Evolutionary conservation across 345 rosid genomes (phyloP).

Genomic region (Heritiera littoralis): DNA sequence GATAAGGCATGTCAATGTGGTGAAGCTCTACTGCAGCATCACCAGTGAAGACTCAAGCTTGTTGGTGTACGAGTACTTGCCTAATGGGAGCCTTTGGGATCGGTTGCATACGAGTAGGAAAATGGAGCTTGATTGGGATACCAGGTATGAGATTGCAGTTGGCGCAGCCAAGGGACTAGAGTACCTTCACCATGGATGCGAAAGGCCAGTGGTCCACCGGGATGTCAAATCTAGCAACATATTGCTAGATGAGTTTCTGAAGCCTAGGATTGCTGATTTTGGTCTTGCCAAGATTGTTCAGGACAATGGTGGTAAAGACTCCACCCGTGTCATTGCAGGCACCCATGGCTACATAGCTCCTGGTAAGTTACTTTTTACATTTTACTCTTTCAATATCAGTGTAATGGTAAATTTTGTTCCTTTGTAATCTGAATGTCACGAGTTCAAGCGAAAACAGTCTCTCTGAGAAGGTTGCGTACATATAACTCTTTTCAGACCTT

Average conservation of each 20-base stretch:
- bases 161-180: constrained; percentile 89
- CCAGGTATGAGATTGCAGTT: constrained; percentile 73
- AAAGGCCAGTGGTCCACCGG: constrained; percentile 71
- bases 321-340: constrained; percentile 81
- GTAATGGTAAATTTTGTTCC: too few relatives aligned
- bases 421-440: too few relatives aligned
- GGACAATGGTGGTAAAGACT: constrained; percentile 44
- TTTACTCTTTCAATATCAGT: too few relatives aligned
- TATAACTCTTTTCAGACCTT: too few relatives aligned
- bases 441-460: too few relatives aligned
- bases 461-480: too few relatives aligned
- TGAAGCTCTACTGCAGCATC: constrained; percentile 88
- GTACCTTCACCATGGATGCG: constrained; percentile 86
- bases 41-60: constrained; percentile 90
- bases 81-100: constrained; percentile 94
- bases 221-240: constrained; percentile 91
- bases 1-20: constrained; percentile 86
- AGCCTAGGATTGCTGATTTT: constrained; percentile 94
- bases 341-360: constrained; percentile 97
- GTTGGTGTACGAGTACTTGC: constrained; percentile 87
- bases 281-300: constrained; percentile 93
- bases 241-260: constrained; percentile 71
- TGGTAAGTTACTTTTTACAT: constrained; percentile 41
- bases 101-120: constrained; percentile 61
- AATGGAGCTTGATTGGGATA: constrained; percentile 81